Percentiles rank a stretch among this genome's conserved stretches.
These are phyloP conservation scores for Russula brevipes DNA, from an alignment of 768 basidiomycete species.

Conservation along the genomic window DNA sequence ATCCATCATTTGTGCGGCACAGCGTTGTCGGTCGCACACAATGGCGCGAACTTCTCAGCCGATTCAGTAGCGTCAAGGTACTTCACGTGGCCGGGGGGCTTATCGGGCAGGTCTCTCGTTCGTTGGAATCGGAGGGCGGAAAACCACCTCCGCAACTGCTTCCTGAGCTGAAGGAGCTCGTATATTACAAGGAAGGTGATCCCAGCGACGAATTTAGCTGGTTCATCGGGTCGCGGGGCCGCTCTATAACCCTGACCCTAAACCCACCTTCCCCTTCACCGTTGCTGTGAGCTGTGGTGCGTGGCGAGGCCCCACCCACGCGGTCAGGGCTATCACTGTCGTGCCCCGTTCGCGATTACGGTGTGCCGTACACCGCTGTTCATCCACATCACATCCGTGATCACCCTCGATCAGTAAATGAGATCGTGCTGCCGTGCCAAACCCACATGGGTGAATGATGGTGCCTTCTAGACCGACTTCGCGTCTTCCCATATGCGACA, in stretches of 20 bases:
- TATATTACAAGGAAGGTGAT: background rate
- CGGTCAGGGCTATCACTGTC: background rate
- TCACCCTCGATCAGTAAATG: too few species aligned
- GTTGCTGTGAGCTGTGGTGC: background rate
- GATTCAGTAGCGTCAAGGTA: background rate
- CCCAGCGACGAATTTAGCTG: background rate
- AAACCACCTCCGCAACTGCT: background rate
- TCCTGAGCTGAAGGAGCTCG: background rate
- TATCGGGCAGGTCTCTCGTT: background rate
- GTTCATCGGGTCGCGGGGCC: conserved; percentile 2
- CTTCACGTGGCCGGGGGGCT: background rate
- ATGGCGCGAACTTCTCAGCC: conserved; percentile 3
- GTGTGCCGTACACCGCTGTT: too few species aligned
- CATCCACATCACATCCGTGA: too few species aligned
- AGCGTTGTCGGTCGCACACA: background rate
- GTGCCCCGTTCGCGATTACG: background rate
- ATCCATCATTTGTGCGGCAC: background rate
- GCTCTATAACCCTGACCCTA: background rate
- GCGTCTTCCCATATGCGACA: too few species aligned
- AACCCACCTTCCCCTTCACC: background rate
- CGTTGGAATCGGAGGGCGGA: background rate
- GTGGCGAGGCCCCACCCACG: background rate
- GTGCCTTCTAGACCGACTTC: too few species aligned
- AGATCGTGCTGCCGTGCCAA: too few species aligned
- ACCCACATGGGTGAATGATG: too few species aligned